Conservation (phyloP, 2,329 filamentous ascomycete species). For the Trichoderma afroharzianum region DNA sequence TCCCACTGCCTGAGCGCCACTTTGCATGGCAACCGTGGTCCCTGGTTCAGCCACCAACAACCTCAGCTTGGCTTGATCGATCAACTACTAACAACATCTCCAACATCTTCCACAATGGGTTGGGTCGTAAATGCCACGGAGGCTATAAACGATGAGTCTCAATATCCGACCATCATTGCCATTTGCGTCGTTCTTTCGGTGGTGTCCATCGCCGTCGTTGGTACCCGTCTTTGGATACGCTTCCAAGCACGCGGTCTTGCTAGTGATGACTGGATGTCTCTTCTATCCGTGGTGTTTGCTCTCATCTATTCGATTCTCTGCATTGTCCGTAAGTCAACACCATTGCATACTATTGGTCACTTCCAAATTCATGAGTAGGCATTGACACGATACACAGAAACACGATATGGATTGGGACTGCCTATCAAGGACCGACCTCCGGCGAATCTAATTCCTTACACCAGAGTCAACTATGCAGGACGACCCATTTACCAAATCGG, state of each 20-base stretch:
- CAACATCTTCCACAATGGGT: conserved; percentile 34
- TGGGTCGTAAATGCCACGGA: conserved; percentile 50
- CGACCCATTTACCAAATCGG: conserved; percentile 53
- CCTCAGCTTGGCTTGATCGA: background rate
- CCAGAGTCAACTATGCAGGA: conserved; percentile 49
- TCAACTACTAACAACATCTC: background rate
- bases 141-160: conserved; percentile 44
- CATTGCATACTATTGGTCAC: background rate
- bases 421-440: conserved; percentile 42
- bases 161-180: conserved; percentile 47
- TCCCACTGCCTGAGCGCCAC: background rate
- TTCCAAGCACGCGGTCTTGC: conserved; percentile 41
- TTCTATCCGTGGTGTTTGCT: conserved; percentile 42
- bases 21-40: background rate
- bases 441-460: conserved; percentile 43
- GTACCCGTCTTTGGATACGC: conserved; percentile 41
- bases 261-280: conserved; percentile 44
- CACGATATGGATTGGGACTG: conserved; percentile 50
- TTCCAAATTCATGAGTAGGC: background rate
- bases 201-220: conserved; percentile 41
- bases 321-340: conserved; percentile 43
- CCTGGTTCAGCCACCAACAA: background rate
- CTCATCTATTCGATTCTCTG: conserved; percentile 48
- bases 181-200: conserved; percentile 44
- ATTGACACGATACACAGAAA: conserved; percentile 37